Conservation (phyloP, 1,284 basidiomycete species). For the Pisolithus thermaeus region DNA sequence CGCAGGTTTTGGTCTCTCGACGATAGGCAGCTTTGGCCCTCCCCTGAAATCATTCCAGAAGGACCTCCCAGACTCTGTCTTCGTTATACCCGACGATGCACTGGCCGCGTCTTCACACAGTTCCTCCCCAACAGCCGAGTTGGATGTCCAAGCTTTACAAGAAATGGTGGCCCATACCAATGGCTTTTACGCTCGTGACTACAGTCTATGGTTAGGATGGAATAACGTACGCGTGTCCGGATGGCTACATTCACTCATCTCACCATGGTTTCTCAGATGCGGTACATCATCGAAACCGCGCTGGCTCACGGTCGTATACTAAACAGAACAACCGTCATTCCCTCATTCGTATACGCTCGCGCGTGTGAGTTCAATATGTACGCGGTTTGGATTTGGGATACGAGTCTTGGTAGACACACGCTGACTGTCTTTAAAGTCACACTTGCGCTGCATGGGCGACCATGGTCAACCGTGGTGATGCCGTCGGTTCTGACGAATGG, state of each 20-base stretch:
- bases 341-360: conserved; percentile 37
- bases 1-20: conserved; percentile 3
- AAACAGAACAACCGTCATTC: conserved; percentile 34
- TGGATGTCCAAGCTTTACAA: conserved; percentile 8
- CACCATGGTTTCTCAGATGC: conserved; percentile 23
- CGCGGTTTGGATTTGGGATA: conserved; percentile 2
- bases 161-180: conserved; percentile 24
- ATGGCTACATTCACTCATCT: background rate
- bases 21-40: conserved; percentile 1
- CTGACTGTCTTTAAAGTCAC: conserved; percentile 9
- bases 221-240: conserved; percentile 22
- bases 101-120: background rate
- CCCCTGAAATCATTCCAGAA: background rate
- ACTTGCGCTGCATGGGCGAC: conserved; percentile 31
- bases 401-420: background rate
- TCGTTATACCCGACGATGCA: background rate
- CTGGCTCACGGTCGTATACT: conserved; percentile 33
- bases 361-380: conserved; percentile 34
- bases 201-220: conserved; percentile 31
- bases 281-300: conserved; percentile 36
- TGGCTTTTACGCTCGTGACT: conserved; percentile 31
- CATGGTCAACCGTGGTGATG: conserved; percentile 39
- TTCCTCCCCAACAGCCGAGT: background rate
- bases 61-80: background rate
- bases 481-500: conserved; percentile 34